Evolutionary conservation across 345 rosid species (phyloP), one percentile per base, ranked within the genome.

Genomic region (Chamaenerion angustifolium): DNA sequence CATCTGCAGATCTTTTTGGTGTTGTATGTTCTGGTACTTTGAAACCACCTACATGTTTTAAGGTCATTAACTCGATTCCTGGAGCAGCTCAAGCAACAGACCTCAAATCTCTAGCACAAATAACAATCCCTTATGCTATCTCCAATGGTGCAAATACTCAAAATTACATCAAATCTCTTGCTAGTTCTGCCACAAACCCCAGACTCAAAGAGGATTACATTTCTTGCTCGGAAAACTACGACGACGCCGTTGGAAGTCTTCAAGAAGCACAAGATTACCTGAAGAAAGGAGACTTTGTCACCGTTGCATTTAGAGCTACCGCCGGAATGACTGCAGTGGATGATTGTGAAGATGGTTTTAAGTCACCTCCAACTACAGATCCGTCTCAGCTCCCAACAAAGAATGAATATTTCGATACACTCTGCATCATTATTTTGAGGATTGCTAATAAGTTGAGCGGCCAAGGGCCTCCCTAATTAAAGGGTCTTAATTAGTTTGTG

Each of bases 351-450:
- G 61, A 56, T 7, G 45, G 19, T 18, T 52, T 48, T 17, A 4
- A 35, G 10, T 40, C 10, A 3, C 3, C 18, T 1, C 40, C 19
- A 12, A 23, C 17, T 1, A 3, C 43, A 13, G 49, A 45, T 11
- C 57, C 43, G n/a, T 42, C 61, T 4, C 6, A 51, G 8, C 57
- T 66, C 14, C 15, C 25, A 15, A 31, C 68, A 52, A 60, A 53
- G 40, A 71, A 16, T 25, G 54, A 43, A 16, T 68, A 63, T 12
- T 55, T 68, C 21, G 44, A 63, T 52, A 53, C 50, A 27, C 59
- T 58, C 6, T 63, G 65, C 43, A 48, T 55, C 8, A 60, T 71
- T 42, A 9, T 54, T 44, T 44, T 54, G 1, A 43, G 56, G 37
- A 21, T 54, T 9, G 16, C 48, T 21, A 54, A 43, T 43, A 54